phyloP scores from a whole-genome alignment of 108 stramenopile species.

The Bacterosira constricta region DNA sequence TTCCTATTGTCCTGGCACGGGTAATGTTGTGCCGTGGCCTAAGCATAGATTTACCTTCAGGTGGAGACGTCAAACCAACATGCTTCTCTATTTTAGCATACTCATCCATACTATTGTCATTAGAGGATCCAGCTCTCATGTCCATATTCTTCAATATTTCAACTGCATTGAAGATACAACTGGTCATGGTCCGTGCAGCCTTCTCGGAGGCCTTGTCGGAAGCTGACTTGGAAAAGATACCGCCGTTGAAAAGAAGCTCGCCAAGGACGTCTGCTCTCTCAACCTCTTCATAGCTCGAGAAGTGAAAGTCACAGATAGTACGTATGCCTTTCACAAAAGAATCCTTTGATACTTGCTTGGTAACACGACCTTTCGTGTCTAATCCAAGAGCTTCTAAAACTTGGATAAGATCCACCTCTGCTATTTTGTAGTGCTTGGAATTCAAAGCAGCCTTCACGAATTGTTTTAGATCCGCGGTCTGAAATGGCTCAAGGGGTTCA shows the following conservation, averaged over 20 bases:
- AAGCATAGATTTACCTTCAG: no score
- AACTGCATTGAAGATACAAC: background rate
- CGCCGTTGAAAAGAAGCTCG: background rate
- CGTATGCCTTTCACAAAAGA: background rate
- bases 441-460: no score
- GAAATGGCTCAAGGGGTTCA: no score
- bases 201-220: background rate
- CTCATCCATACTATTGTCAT: slow-evolving; percentile 8
- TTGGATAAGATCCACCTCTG: no score
- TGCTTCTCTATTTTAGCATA: no score
- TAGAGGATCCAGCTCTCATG: background rate
- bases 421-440: no score
- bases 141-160: background rate
- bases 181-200: background rate
- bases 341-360: no score
- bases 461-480: no score
- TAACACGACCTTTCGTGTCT: no score
- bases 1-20: background rate
- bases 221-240: background rate
- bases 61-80: no score
- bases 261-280: background rate
- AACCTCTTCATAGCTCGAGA: background rate
- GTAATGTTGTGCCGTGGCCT: background rate
- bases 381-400: no score
- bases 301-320: background rate